Percentiles rank a stretch among this genome's conserved stretches.
phyloP scores from a whole-genome alignment of 352 stramenopile species.

The Phytophthora macrochlamydospora region DNA sequence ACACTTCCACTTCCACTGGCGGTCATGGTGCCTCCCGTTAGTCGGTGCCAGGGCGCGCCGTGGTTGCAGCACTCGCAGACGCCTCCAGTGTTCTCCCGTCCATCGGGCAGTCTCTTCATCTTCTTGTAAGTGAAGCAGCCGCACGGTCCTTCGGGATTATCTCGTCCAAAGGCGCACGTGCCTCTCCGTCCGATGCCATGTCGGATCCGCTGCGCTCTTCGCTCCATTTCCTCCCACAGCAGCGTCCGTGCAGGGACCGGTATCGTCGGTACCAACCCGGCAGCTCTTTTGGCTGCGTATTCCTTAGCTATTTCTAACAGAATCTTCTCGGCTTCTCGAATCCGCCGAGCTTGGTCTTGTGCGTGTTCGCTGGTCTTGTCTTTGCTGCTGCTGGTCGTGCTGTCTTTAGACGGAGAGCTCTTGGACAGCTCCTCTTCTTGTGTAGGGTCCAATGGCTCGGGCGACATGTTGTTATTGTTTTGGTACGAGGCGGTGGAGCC shows the following conservation, averaged over 20 bases:
- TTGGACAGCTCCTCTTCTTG: constrained; percentile 30
- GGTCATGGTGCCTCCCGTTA: constrained; percentile 53
- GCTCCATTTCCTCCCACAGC: constrained; percentile 81
- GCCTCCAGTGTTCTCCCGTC: constrained; percentile 53
- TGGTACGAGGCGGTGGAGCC: constrained; percentile 5
- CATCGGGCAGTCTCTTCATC: constrained; percentile 39
- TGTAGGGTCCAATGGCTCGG: constrained; percentile 18
- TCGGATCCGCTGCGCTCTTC: constrained; percentile 41
- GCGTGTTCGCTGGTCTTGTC: constrained; percentile 6
- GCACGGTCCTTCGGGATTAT: constrained; percentile 44
- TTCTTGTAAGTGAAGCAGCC: constrained; percentile 69
- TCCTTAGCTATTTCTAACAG: constrained; percentile 80
- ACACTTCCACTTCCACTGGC: constrained; percentile 21
- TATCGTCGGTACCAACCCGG: constrained; percentile 70
- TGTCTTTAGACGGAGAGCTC: constrained; percentile 6
- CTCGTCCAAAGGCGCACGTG: constrained; percentile 71
- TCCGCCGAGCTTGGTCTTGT: constrained; percentile 35
- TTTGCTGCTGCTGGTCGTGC: constrained; percentile 2
- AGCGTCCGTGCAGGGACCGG: constrained; percentile 75
- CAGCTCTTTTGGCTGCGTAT: constrained; percentile 78
- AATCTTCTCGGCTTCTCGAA: constrained; percentile 70
- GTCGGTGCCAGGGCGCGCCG: constrained; percentile 71
- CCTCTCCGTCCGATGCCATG: constrained; percentile 46
- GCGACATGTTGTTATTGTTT: constrained; percentile 8
- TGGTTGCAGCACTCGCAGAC: constrained; percentile 77